phyloP scores from a whole-genome alignment of 2,329 filamentous ascomycete species.

The Cladophialophora yegresii region DNA sequence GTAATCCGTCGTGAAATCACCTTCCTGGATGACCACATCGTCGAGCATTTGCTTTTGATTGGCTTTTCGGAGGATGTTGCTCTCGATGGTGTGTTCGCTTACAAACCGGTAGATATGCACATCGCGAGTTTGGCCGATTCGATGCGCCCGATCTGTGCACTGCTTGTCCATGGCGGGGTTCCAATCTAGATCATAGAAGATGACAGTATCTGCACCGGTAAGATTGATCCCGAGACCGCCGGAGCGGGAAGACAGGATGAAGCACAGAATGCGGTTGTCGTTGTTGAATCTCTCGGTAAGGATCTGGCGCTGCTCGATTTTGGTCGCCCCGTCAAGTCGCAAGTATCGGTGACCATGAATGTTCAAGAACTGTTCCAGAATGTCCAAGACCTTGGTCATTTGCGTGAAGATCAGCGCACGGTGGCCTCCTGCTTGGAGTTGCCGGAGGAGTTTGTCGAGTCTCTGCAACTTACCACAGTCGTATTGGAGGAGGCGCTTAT shows the following conservation, averaged over 20 bases:
- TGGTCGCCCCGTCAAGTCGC: constrained; percentile 92
- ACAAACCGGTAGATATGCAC: constrained; percentile 97
- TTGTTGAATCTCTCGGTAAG: constrained; percentile 96
- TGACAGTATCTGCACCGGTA: constrained; percentile 94
- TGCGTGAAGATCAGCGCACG: constrained; percentile 98
- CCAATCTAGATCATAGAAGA: constrained; percentile 99
- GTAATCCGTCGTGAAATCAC: constrained; percentile 95
- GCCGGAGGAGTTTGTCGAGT: constrained; percentile 80
- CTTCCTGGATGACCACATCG: constrained; percentile 97
- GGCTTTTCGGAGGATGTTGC: constrained; percentile 93
- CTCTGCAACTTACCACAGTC: constrained; percentile 96
- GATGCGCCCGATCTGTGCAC: constrained; percentile 94
- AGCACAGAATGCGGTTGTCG: constrained; percentile 86
- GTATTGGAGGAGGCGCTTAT: constrained; percentile 93
- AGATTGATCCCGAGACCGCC: constrained; percentile 95
- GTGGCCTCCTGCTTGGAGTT: constrained; percentile 84
- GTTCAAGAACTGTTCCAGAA: constrained; percentile 95
- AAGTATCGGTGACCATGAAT: constrained; percentile 97
- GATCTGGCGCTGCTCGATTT: constrained; percentile 92
- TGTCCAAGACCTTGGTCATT: constrained; percentile 98
- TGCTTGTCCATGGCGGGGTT: constrained; percentile 99
- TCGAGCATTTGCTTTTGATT: constrained; percentile 98
- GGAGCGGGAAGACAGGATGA: constrained; percentile 92
- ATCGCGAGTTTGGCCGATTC: constrained; percentile 95
- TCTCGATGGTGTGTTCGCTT: constrained; percentile 92